Evolutionary conservation across 345 rosid genomes (phyloP).

Genomic region (Nasturtium officinale): DNA sequence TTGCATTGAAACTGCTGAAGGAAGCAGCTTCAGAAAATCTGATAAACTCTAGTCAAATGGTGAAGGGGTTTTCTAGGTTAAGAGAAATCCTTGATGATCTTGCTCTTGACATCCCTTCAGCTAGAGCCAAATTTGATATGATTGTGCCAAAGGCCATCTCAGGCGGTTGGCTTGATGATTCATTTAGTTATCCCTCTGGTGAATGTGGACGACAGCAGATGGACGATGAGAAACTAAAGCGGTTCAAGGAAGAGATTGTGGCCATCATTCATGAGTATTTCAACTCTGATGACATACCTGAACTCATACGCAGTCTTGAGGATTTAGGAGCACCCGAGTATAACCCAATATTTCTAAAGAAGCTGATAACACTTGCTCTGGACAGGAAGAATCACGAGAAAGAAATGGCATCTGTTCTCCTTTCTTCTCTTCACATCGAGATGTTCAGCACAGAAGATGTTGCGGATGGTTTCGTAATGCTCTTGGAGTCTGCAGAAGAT

Average conservation of each 20-base stretch:
- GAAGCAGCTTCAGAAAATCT: constrained; percentile 90
- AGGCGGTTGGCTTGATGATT: constrained; percentile 80
- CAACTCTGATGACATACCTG: constrained; percentile 88
- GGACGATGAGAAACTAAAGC: constrained; percentile 56
- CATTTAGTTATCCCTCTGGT: constrained; percentile 48
- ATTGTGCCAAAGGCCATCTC: constrained; percentile 65
- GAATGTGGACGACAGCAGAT: constrained; percentile 51
- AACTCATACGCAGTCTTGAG: constrained; percentile 74
- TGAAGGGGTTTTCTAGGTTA: constrained; percentile 75
- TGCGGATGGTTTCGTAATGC: constrained; percentile 78
- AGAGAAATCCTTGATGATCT: constrained; percentile 87
- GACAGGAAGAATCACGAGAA: constrained; percentile 95
- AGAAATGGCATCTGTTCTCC: constrained; percentile 93
- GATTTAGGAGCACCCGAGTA: constrained; percentile 73
- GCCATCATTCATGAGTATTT: constrained; percentile 86
- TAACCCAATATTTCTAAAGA: constrained; percentile 77
- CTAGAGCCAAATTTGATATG: constrained; percentile 56
- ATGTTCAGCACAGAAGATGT: constrained; percentile 84
- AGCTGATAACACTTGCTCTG: constrained; percentile 80
- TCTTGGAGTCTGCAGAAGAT: constrained; percentile 90
- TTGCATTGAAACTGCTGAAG: constrained; percentile 64
- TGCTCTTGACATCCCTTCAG: constrained; percentile 86
- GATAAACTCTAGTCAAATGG: constrained; percentile 86
- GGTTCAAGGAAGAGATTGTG: constrained; percentile 70
- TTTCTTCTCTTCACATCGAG: constrained; percentile 89